Percentiles rank a stretch among this genome's conserved stretches.
Conservation (phyloP, 1,284 basidiomycete genomes). For the Exsudoporus floridanus region DNA sequence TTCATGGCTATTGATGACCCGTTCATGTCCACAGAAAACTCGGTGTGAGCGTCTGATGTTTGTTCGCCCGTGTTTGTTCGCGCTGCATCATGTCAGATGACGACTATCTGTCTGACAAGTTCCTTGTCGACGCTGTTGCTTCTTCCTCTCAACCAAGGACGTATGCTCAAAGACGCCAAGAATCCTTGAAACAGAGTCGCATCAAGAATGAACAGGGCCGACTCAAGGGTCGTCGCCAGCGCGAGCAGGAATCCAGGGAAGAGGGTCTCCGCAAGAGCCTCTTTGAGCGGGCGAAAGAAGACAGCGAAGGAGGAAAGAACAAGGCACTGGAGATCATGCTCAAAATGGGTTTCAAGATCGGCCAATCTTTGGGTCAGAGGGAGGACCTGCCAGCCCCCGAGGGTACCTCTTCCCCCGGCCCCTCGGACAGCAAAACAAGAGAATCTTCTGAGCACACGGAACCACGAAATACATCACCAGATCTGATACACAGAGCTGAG, state of each 20-base stretch:
- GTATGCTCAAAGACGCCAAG: conserved; percentile 67
- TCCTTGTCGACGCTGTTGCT: conserved; percentile 47
- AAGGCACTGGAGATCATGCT: conserved; percentile 85
- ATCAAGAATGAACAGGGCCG: conserved; percentile 65
- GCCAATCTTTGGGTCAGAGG: conserved; percentile 64
- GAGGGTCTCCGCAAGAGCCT: conserved; percentile 76
- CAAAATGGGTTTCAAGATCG: conserved; percentile 86
- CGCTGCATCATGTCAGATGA: conserved; percentile 45
- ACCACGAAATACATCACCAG: conserved; percentile 5
- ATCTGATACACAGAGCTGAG: conserved; percentile 48
- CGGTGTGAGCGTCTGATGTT: conserved; percentile 16
- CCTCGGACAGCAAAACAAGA: conserved; percentile 1
- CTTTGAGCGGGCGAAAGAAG: conserved; percentile 72
- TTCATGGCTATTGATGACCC: conserved; percentile 34
- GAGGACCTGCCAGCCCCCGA: conserved; percentile 17
- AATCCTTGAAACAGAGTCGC: conserved; percentile 54
- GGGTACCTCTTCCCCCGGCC: conserved; percentile 1
- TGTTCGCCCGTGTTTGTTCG: conserved; percentile 16
- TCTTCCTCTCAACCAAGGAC: conserved; percentile 47
- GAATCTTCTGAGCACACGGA: conserved; percentile 4
- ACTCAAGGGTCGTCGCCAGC: conserved; percentile 61
- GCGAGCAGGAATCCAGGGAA: conserved; percentile 71
- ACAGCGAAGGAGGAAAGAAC: conserved; percentile 50
- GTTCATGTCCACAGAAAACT: conserved; percentile 17
- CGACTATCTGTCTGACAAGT: conserved; percentile 85